phyloP scores from a whole-genome alignment of 2,329 filamentous ascomycete species.

The Fusarium papillatum region DNA sequence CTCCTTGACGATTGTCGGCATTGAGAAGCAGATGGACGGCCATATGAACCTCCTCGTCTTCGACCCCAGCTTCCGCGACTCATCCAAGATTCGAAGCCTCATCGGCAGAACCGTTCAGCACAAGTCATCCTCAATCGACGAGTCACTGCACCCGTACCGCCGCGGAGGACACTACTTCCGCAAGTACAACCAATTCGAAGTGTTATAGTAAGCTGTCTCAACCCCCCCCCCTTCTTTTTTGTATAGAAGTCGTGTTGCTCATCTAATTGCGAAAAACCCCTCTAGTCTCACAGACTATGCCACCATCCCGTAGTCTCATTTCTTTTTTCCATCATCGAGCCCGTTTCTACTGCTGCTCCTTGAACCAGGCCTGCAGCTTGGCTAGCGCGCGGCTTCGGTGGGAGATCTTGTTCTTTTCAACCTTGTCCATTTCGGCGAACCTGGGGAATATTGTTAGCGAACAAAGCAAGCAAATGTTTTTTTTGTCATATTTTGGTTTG shows the following conservation, averaged over 20 bases:
- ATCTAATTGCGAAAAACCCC: neutral
- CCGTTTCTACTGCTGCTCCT: constrained; percentile 50
- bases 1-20: constrained; percentile 89
- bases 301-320: neutral
- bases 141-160: constrained; percentile 80
- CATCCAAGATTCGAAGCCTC: constrained; percentile 72
- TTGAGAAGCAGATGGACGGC: constrained; percentile 78
- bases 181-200: constrained; percentile 83
- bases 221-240: neutral
- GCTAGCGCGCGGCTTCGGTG: constrained; percentile 90
- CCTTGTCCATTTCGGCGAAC: constrained; percentile 94
- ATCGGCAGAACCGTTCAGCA: constrained; percentile 61
- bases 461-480: neutral
- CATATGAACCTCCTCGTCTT: constrained; percentile 83
- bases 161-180: constrained; percentile 76
- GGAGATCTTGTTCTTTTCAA: constrained; percentile 90
- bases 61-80: constrained; percentile 86
- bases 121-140: constrained; percentile 51
- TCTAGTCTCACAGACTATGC: constrained; percentile 37
- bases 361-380: constrained; percentile 88
- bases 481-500: neutral
- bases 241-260: constrained; percentile 6
- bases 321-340: neutral
- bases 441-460: constrained; percentile 52
- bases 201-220: constrained; percentile 72